phyloP scores from a whole-genome alignment of 164 flowering plant genomes.

The Kingdonia uniflora region DNA sequence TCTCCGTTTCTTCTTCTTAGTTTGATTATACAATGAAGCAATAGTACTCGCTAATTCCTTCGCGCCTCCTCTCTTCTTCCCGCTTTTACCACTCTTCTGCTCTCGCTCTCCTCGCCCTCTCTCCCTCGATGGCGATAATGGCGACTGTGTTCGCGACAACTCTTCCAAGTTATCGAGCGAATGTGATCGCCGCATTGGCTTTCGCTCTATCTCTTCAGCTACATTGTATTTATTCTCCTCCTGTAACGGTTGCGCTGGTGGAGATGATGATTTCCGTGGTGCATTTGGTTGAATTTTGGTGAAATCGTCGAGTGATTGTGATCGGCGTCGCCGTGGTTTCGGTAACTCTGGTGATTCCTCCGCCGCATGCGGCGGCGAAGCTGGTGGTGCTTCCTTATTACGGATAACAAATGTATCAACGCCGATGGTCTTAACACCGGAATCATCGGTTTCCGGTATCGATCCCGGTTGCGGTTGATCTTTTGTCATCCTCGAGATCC shows the following conservation, averaged over 20 bases:
- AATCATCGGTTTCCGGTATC: constrained; percentile 8
- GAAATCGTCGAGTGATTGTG: no score
- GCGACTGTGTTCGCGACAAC: not conserved
- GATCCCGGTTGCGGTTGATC: no score
- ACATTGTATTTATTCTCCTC: constrained; percentile 2
- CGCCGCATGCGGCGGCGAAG: constrained; percentile 15
- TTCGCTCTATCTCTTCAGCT: not conserved
- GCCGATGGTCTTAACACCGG: constrained; percentile 30
- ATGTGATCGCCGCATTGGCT: no score
- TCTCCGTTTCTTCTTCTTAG: constrained; percentile 34
- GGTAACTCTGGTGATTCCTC: no score
- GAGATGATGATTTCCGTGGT: constrained; percentile 13
- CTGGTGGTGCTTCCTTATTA: constrained; percentile 6
- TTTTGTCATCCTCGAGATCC: no score
- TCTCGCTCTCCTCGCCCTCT: constrained; percentile 5
- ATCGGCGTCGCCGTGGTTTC: no score
- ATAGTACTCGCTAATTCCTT: constrained; percentile 56
- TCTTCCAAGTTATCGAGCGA: not conserved
- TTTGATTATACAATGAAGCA: constrained; percentile 44
- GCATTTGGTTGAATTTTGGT: constrained; percentile 19
- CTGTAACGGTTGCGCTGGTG: constrained; percentile 14
- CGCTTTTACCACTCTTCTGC: constrained; percentile 19
- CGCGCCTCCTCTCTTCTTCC: constrained; percentile 36
- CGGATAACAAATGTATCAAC: constrained; percentile 39
- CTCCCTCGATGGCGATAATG: constrained; percentile 16